Evolutionary conservation across 2,329 filamentous ascomycete species (phyloP).

Genomic region (Curvularia sp.): DNA sequence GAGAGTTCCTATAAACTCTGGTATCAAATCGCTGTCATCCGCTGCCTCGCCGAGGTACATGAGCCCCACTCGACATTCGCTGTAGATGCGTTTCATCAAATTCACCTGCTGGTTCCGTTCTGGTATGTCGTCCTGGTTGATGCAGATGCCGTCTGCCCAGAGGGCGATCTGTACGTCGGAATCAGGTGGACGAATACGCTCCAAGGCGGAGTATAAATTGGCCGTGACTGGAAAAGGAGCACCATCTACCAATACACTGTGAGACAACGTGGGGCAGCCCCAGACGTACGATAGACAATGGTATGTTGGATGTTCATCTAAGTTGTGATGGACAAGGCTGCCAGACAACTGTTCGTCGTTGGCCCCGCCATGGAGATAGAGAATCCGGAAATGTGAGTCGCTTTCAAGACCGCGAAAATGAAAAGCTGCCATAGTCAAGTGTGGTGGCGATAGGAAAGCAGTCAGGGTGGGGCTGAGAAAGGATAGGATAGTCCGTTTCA

Average conservation of each 20-base stretch:
- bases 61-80: not conserved
- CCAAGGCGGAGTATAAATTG: not conserved
- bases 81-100: not conserved
- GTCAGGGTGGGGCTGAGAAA: not conserved
- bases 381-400: not conserved
- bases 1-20: not conserved
- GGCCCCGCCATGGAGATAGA: not conserved
- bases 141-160: not conserved
- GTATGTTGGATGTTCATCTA: not conserved
- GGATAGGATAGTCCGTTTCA: not conserved
- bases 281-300: not conserved
- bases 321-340: not conserved
- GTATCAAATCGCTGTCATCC: not conserved
- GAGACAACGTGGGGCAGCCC: not conserved
- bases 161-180: not conserved
- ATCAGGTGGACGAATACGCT: not conserved
- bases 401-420: not conserved
- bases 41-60: not conserved
- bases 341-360: not conserved
- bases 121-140: not conserved
- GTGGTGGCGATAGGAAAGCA: not conserved
- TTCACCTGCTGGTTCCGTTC: not conserved
- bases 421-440: not conserved
- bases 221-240: not conserved
- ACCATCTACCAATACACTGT: not conserved